phyloP scores from a whole-genome alignment of 371 early-diverging fungal genomes.

The Basidiobolus meristosporus region DNA sequence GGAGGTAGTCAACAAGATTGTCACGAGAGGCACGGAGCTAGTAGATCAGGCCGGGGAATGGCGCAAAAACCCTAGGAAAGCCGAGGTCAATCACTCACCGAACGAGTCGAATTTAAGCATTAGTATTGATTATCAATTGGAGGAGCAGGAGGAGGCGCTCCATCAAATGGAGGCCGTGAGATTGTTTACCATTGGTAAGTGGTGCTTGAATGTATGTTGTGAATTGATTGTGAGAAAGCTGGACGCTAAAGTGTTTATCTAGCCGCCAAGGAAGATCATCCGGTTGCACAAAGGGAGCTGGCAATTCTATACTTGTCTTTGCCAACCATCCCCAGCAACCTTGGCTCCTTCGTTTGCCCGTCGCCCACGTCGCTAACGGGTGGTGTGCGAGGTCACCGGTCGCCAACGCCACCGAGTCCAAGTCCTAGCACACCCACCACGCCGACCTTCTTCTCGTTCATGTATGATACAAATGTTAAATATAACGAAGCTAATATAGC shows the following conservation, averaged over 20 bases:
- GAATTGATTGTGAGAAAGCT: too few species aligned
- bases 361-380: constrained; percentile 3
- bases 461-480: constrained; percentile 8
- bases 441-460: constrained; percentile 7
- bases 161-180: constrained; percentile 15
- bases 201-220: neutral
- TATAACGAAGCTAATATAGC: constrained; percentile 17
- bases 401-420: neutral
- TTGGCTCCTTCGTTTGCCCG: constrained; percentile 4
- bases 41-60: constrained; percentile 9
- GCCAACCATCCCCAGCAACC: constrained; percentile 8
- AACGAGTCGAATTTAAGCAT: neutral
- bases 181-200: constrained; percentile 18
- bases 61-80: neutral
- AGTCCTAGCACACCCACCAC: constrained; percentile 4
- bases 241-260: neutral
- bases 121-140: neutral
- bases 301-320: constrained; percentile 18
- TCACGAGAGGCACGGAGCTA: constrained; percentile 8
- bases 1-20: constrained; percentile 13
- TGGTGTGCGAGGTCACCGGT: neutral
- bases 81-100: neutral
- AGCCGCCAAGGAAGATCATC: constrained; percentile 17
- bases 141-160: constrained; percentile 9
- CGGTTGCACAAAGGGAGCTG: constrained; percentile 15